Evolutionary conservation across 768 basidiomycete species (phyloP).

Genomic region (Lactifluus pinguis): DNA sequence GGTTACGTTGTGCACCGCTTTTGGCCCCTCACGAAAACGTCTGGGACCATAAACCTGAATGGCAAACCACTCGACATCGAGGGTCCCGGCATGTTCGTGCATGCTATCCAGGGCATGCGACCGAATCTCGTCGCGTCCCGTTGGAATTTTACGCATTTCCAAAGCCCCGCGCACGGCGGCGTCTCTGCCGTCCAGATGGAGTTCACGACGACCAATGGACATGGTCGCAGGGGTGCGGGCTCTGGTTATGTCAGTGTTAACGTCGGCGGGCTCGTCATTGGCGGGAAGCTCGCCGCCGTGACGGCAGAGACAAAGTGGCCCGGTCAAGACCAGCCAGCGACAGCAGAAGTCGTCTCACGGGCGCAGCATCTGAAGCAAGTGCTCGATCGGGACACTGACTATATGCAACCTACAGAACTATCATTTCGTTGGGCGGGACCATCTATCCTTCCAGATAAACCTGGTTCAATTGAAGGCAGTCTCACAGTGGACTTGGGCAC

Average conservation of each 20-base stretch:
- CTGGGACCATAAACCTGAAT: constrained; percentile 59
- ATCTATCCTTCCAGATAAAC: constrained; percentile 43
- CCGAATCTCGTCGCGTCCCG: constrained; percentile 85
- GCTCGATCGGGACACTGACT: constrained; percentile 74
- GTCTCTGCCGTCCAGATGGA: constrained; percentile 94
- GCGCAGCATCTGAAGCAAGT: constrained; percentile 52
- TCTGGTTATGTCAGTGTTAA: constrained; percentile 82
- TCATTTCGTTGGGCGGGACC: constrained; percentile 72
- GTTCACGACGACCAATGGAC: constrained; percentile 71
- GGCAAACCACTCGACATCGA: constrained; percentile 49
- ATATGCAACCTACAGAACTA: constrained; percentile 60
- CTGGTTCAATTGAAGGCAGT: constrained; percentile 48
- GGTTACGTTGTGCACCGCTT: constrained; percentile 88
- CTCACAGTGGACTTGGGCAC: constrained; percentile 51
- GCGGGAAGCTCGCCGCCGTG: constrained; percentile 63
- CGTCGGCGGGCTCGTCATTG: constrained; percentile 77
- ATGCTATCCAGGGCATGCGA: constrained; percentile 98
- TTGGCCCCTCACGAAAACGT: constrained; percentile 63
- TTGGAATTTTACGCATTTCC: constrained; percentile 96
- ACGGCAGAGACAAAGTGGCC: constrained; percentile 77
- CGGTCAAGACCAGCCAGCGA: constrained; percentile 40
- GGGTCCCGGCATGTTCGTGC: constrained; percentile 79
- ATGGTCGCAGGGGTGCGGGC: constrained; percentile 72
- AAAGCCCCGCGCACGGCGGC: constrained; percentile 60
- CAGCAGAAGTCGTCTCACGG: constrained; percentile 49